These are phyloP conservation scores for Cadophora luteo-olivacea DNA, from an alignment of 2,329 filamentous ascomycete genomes.

Conservation along the genomic window DNA sequence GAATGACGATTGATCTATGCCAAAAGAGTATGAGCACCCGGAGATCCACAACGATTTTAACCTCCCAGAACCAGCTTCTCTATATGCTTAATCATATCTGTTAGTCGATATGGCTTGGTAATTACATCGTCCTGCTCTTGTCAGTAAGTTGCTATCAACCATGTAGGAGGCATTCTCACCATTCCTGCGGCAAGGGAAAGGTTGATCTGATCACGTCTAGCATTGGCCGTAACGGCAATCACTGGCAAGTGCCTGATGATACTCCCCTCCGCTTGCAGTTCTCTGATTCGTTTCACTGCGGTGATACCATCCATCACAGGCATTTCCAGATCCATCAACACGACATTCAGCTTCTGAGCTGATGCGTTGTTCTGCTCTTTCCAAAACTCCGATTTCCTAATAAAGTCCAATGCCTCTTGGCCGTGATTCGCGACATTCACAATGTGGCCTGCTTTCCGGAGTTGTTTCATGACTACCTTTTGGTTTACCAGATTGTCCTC, in stretches of 20 bases:
- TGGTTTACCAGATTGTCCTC: slow-evolving; percentile 68
- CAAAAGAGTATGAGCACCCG: neutral
- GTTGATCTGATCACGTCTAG: slow-evolving; percentile 73
- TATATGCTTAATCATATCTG: slow-evolving; percentile 38
- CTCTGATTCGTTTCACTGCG: slow-evolving; percentile 71
- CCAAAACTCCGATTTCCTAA: slow-evolving; percentile 64
- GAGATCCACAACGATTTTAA: neutral
- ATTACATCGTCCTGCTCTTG: slow-evolving; percentile 37
- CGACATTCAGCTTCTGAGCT: slow-evolving; percentile 62
- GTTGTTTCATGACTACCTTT: slow-evolving; percentile 56
- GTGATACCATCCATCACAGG: slow-evolving; percentile 81
- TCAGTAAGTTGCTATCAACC: slow-evolving; percentile 26
- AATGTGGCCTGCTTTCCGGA: slow-evolving; percentile 62
- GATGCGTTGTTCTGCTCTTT: neutral
- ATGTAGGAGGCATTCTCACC: slow-evolving; percentile 51
- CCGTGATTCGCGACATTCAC: slow-evolving; percentile 69
- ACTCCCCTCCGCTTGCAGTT: slow-evolving; percentile 63
- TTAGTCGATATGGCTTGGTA: slow-evolving; percentile 38
- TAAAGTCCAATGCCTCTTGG: slow-evolving; percentile 62
- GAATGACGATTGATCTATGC: slow-evolving; percentile 8
- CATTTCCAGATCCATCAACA: slow-evolving; percentile 84
- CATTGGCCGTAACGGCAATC: slow-evolving; percentile 79
- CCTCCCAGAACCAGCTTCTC: slow-evolving; percentile 24
- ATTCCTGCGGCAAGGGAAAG: slow-evolving; percentile 74
- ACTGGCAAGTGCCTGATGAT: slow-evolving; percentile 72